Percentiles rank a stretch among this genome's conserved stretches.
Evolutionary conservation across 169 alveolate species (phyloP).

Genomic region (Babesia ovis): DNA sequence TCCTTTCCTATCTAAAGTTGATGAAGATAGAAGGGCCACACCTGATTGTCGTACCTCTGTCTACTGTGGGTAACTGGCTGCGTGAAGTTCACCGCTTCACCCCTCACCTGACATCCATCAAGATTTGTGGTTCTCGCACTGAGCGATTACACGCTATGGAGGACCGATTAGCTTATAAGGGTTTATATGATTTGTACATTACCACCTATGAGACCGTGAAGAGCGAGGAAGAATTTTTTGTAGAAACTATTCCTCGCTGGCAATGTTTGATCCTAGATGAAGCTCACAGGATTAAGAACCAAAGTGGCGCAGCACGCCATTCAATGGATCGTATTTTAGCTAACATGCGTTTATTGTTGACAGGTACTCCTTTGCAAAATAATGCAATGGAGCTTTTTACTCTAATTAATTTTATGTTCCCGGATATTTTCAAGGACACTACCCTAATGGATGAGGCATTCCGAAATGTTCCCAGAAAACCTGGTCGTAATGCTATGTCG

Average conservation of each 20-base stretch:
- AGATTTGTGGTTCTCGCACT: slow-evolving; percentile 85
- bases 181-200: slow-evolving; percentile 85
- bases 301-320: slow-evolving; percentile 90
- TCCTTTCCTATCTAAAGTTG: slow-evolving; percentile 80
- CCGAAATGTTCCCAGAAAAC: slow-evolving; percentile 2
- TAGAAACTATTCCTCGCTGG: slow-evolving; percentile 88
- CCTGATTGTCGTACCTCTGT: slow-evolving; percentile 93
- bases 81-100: slow-evolving; percentile 89
- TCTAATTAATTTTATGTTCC: slow-evolving; percentile 93
- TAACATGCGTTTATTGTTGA: slow-evolving; percentile 88
- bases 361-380: slow-evolving; percentile 97
- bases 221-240: slow-evolving; percentile 88
- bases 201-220: slow-evolving; percentile 91
- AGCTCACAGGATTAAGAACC: slow-evolving; percentile 99
- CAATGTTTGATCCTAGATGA: slow-evolving; percentile 95
- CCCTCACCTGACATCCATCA: slow-evolving; percentile 84
- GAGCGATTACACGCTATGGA: slow-evolving; percentile 86
- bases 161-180: slow-evolving; percentile 81
- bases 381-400: slow-evolving; percentile 93
- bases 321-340: slow-evolving; percentile 88
- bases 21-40: slow-evolving; percentile 89
- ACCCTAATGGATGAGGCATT: slow-evolving; percentile 91
- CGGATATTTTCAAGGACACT: slow-evolving; percentile 94
- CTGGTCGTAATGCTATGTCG: slow-evolving; percentile 11
- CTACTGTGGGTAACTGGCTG: slow-evolving; percentile 95